Evolutionary conservation across 2,329 filamentous ascomycete genomes (phyloP).

Genomic region (Neofusicoccum laricinum): DNA sequence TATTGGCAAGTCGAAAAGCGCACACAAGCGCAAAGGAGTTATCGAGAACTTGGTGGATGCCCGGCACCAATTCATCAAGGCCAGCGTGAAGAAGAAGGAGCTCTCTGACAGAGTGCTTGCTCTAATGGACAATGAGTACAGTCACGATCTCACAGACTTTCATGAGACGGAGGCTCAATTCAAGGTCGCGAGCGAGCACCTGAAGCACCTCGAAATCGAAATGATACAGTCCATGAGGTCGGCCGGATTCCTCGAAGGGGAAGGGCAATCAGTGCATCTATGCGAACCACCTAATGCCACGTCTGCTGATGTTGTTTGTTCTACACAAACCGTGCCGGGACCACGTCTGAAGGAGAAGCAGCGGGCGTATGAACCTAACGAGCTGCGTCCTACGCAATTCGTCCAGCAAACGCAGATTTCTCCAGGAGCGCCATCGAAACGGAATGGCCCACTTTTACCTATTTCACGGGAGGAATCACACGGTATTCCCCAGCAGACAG

Average conservation of each 20-base stretch:
- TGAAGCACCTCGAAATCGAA: slow-evolving; percentile 29
- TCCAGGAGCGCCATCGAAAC: slow-evolving; percentile 27
- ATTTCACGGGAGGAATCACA: not conserved
- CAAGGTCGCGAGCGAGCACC: slow-evolving; percentile 25
- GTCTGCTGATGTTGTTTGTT: not conserved
- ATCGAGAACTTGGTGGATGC: not conserved
- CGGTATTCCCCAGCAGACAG: slow-evolving; percentile 20
- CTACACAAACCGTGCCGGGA: not conserved
- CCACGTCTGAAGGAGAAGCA: not conserved
- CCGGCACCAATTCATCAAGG: not conserved
- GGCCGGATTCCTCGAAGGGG: slow-evolving; percentile 27
- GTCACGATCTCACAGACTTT: slow-evolving; percentile 20
- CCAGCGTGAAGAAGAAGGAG: not conserved
- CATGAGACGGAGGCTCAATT: slow-evolving; percentile 26
- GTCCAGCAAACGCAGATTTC: slow-evolving; percentile 31
- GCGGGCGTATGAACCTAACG: not conserved
- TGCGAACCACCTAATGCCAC: not conserved
- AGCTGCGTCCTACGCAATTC: slow-evolving; percentile 26
- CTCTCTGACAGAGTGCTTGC: not conserved
- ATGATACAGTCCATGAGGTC: slow-evolving; percentile 27
- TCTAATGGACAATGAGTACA: slow-evolving; percentile 1
- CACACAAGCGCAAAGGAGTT: not conserved
- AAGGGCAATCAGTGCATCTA: slow-evolving; percentile 6
- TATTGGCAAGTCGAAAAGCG: not conserved
- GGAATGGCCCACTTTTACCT: slow-evolving; percentile 19